phyloP scores from a whole-genome alignment of 495 filamentous ascomycete genomes.

The Endocarpon pusillum region DNA sequence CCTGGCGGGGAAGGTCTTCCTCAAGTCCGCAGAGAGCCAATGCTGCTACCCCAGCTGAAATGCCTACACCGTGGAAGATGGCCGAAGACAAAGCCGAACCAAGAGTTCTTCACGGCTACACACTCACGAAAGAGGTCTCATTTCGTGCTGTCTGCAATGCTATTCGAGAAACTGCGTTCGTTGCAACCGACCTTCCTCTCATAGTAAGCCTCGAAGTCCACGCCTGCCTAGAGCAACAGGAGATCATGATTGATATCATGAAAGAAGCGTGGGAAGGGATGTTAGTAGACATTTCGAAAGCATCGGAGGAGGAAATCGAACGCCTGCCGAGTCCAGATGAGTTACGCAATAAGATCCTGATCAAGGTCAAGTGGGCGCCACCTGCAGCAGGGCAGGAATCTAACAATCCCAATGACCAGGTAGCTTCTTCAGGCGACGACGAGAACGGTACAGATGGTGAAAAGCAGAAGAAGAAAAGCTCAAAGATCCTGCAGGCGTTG shows the following conservation, averaged over 20 bases:
- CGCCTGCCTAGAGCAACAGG: slow-evolving; percentile 58
- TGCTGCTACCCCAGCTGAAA: too few species aligned
- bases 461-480: slow-evolving; percentile 29
- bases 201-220: slow-evolving; percentile 88
- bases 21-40: too few species aligned
- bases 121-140: slow-evolving; percentile 67
- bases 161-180: slow-evolving; percentile 64
- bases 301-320: slow-evolving; percentile 24
- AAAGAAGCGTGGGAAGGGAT: slow-evolving; percentile 52
- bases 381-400: slow-evolving; percentile 20
- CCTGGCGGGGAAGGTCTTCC: too few species aligned
- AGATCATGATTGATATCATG: slow-evolving; percentile 83
- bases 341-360: slow-evolving; percentile 60
- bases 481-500: slow-evolving; percentile 60
- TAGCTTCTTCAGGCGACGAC: slow-evolving; percentile 1
- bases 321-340: slow-evolving; percentile 46
- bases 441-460: neutral
- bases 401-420: slow-evolving; percentile 6
- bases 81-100: too few species aligned
- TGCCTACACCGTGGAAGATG: too few species aligned
- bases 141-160: slow-evolving; percentile 73
- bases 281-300: slow-evolving; percentile 41
- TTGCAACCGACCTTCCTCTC: slow-evolving; percentile 55
- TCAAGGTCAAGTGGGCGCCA: slow-evolving; percentile 71
- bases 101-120: slow-evolving; percentile 74